These are phyloP conservation scores for Hymenoscyphus occultus DNA, from an alignment of 2,329 filamentous ascomycete genomes.

Conservation along the genomic window DNA sequence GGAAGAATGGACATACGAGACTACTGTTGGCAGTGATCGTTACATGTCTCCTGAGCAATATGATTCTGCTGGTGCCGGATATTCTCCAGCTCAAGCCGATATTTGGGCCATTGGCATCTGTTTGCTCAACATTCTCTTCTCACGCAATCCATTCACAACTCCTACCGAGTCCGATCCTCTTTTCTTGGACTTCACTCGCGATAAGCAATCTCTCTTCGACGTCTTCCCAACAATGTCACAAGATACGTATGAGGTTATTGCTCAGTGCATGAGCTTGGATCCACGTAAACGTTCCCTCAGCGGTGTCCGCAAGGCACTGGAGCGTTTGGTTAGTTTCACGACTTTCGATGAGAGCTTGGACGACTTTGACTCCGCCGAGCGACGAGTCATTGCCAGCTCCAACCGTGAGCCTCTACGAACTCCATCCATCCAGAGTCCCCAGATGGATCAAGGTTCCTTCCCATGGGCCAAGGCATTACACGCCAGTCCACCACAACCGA, in stretches of 20 bases:
- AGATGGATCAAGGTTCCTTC: constrained; percentile 78
- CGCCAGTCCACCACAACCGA: constrained; percentile 64
- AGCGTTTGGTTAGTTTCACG: constrained; percentile 84
- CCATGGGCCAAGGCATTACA: constrained; percentile 93
- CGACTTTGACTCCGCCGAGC: constrained; percentile 86
- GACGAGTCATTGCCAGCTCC: constrained; percentile 73
- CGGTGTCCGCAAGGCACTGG: constrained; percentile 73
- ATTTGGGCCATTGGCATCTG: constrained; percentile 98
- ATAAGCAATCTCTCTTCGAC: constrained; percentile 95
- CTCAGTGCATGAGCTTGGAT: constrained; percentile 86
- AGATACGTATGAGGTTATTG: constrained; percentile 92
- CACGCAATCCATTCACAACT: constrained; percentile 90
- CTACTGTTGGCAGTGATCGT: constrained; percentile 91
- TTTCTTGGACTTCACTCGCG: constrained; percentile 87
- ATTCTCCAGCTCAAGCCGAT: constrained; percentile 89
- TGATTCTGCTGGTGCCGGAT: constrained; percentile 81
- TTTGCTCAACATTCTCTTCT: constrained; percentile 93
- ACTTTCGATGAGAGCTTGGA: constrained; percentile 87
- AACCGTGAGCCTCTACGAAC: constrained; percentile 95
- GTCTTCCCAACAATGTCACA: constrained; percentile 98
- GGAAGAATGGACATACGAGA: constrained; percentile 86
- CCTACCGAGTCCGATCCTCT: constrained; percentile 88
- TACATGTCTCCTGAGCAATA: constrained; percentile 99
- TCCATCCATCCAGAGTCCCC: constrained; percentile 87
- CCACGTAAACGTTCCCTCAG: constrained; percentile 81